These are phyloP conservation scores for Phytopythium litorale DNA, from an alignment of 352 stramenopile genomes.

Conservation along the genomic window DNA sequence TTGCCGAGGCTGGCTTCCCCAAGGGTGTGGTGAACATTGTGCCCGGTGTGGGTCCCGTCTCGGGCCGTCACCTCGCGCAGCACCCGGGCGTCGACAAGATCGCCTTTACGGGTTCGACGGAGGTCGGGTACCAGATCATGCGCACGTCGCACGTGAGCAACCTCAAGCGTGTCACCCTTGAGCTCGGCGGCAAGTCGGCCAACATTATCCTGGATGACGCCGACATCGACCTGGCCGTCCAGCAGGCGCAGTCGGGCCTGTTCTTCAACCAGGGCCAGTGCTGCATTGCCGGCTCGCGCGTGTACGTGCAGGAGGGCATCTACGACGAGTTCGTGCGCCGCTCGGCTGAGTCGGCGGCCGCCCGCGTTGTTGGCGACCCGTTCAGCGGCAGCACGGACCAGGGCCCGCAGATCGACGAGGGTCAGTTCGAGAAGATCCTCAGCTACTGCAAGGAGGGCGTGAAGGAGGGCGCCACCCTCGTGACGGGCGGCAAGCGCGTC, in stretches of 20 bases:
- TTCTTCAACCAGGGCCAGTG: conserved; percentile 88
- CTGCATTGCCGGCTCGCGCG: conserved; percentile 74
- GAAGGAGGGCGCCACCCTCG: conserved; percentile 79
- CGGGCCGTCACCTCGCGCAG: conserved; percentile 37
- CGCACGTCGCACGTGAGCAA: conserved; percentile 49
- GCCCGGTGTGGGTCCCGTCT: conserved; percentile 41
- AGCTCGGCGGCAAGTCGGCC: conserved; percentile 77
- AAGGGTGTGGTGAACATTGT: conserved; percentile 86
- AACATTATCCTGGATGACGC: conserved; percentile 72
- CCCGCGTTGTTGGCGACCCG: conserved; percentile 51
- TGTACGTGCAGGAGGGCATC: conserved; percentile 90
- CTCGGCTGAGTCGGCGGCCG: conserved; percentile 45
- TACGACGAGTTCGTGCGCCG: conserved; percentile 84
- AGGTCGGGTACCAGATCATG: conserved; percentile 63
- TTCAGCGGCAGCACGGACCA: conserved; percentile 35
- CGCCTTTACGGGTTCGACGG: conserved; percentile 70
- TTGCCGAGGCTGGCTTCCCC: conserved; percentile 72
- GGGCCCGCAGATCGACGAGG: conserved; percentile 61
- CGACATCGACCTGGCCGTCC: conserved; percentile 59
- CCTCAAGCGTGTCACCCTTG: conserved; percentile 76
- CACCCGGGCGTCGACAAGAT: conserved; percentile 78
- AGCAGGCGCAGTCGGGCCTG: conserved; percentile 51
- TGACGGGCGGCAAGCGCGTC: conserved; percentile 76
- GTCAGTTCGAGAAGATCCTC: conserved; percentile 83
- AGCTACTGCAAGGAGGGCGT: conserved; percentile 74